Conservation (phyloP, 2,329 filamentous ascomycete genomes). For the Penicillium sp. region DNA sequence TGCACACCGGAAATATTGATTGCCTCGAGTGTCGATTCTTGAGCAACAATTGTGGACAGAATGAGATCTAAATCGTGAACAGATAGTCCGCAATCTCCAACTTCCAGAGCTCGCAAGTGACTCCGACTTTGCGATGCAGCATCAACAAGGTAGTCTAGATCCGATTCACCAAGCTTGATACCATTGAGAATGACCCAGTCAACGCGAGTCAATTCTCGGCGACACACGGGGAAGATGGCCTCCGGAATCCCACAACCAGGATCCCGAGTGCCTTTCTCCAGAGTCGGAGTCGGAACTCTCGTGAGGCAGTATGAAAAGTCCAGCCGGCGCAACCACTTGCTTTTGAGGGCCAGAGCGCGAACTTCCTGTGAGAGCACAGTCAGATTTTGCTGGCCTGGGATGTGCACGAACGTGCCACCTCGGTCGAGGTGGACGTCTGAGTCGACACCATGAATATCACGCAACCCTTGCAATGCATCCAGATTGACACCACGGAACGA, state of each 20-base stretch:
- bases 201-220: slow-evolving; percentile 66
- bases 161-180: slow-evolving; percentile 69
- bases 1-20: slow-evolving; percentile 68
- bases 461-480: slow-evolving; percentile 63
- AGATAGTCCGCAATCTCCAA: slow-evolving; percentile 62
- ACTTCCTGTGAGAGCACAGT: slow-evolving; percentile 69
- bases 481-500: slow-evolving; percentile 67
- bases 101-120: slow-evolving; percentile 67
- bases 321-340: slow-evolving; percentile 61
- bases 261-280: slow-evolving; percentile 54
- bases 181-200: slow-evolving; percentile 71
- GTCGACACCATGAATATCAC: slow-evolving; percentile 62
- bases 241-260: slow-evolving; percentile 69
- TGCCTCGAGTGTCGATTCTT: slow-evolving; percentile 67
- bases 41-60: slow-evolving; percentile 63
- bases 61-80: slow-evolving; percentile 57
- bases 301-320: slow-evolving; percentile 67
- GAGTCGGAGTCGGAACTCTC: slow-evolving; percentile 55
- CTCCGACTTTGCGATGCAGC: slow-evolving; percentile 67
- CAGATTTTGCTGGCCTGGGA: slow-evolving; percentile 55
- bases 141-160: slow-evolving; percentile 66
- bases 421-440: slow-evolving; percentile 63
- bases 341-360: slow-evolving; percentile 67
- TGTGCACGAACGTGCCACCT: slow-evolving; percentile 56
- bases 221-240: slow-evolving; percentile 68